Evolutionary conservation across 2,329 filamentous ascomycete species (phyloP).

Genomic region (Fusarium fracticaudum): DNA sequence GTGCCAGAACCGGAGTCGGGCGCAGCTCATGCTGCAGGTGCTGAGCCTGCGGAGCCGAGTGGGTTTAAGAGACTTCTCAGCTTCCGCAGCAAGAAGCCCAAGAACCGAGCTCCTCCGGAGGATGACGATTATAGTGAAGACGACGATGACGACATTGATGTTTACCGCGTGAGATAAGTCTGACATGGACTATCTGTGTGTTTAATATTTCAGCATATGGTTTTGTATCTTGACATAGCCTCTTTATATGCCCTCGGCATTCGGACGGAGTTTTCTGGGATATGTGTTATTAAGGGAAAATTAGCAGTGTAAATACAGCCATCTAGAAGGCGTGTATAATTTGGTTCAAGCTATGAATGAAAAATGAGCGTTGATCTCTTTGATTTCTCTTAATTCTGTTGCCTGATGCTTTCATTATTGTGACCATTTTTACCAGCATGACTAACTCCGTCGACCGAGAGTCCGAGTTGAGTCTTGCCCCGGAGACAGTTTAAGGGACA

Average conservation of each 20-base stretch:
- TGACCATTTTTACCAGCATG: background rate
- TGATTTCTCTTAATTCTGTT: background rate
- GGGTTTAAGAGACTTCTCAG: constrained; percentile 59
- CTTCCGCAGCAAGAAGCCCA: constrained; percentile 52
- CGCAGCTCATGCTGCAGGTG: constrained; percentile 12
- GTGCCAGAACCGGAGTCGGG: constrained; percentile 41
- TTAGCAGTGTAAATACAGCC: constrained; percentile 15
- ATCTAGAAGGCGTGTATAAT: constrained; percentile 18
- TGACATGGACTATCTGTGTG: constrained; percentile 5
- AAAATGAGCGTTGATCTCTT: constrained; percentile 5
- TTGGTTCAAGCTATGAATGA: constrained; percentile 10
- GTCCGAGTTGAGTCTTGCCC: background rate
- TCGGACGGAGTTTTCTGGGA: constrained; percentile 7
- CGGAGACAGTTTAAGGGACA: constrained; percentile 24
- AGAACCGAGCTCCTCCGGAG: constrained; percentile 30
- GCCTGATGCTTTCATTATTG: background rate
- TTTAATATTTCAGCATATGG: constrained; percentile 7
- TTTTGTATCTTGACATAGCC: constrained; percentile 11
- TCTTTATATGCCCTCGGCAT: constrained; percentile 18
- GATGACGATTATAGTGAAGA: constrained; percentile 44
- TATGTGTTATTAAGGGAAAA: constrained; percentile 13
- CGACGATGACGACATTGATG: constrained; percentile 36
- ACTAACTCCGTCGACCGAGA: background rate
- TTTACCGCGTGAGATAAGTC: constrained; percentile 32
- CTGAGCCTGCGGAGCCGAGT: constrained; percentile 43